A percentile compares a stretch with the other conserved stretches of the same genome.
These are phyloP conservation scores for Leishmania gerbilli DNA, from an alignment of 208 protist genomes.

Conservation along the genomic window DNA sequence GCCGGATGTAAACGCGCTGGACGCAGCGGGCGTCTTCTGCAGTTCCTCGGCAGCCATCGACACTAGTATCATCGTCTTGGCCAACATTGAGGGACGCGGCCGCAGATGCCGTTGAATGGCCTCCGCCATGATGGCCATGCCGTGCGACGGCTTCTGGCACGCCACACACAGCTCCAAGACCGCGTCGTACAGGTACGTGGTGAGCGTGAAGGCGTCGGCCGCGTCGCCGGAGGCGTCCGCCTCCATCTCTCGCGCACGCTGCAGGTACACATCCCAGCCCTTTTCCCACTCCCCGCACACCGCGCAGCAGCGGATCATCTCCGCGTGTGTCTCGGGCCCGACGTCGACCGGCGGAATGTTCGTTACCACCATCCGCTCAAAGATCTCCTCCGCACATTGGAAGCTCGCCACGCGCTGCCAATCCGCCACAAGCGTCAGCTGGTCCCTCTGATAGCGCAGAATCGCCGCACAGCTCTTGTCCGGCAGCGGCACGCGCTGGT, in stretches of 20 bases:
- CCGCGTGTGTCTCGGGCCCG: constrained; percentile 83
- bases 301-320: constrained; percentile 92
- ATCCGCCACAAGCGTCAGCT: constrained; percentile 76
- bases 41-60: constrained; percentile 60
- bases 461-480: constrained; percentile 85
- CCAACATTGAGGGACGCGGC: constrained; percentile 70
- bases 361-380: constrained; percentile 89
- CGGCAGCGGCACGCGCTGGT: constrained; percentile 82
- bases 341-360: constrained; percentile 90
- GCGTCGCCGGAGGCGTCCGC: constrained; percentile 29
- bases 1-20: background rate
- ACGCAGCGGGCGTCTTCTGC: background rate
- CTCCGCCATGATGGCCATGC: constrained; percentile 64
- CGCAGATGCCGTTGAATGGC: constrained; percentile 72
- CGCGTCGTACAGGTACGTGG: constrained; percentile 84
- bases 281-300: constrained; percentile 78
- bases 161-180: constrained; percentile 79
- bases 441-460: constrained; percentile 77
- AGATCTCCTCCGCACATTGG: constrained; percentile 81
- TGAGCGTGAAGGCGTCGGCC: constrained; percentile 51
- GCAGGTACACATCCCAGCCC: constrained; percentile 75
- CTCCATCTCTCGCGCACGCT: constrained; percentile 81
- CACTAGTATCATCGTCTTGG: constrained; percentile 69
- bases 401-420: constrained; percentile 59
- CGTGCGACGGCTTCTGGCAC: constrained; percentile 56